Percentiles rank a stretch among this genome's conserved stretches.
Conservation (phyloP, 768 basidiomycete genomes). For the Boletellus emodensis region DNA sequence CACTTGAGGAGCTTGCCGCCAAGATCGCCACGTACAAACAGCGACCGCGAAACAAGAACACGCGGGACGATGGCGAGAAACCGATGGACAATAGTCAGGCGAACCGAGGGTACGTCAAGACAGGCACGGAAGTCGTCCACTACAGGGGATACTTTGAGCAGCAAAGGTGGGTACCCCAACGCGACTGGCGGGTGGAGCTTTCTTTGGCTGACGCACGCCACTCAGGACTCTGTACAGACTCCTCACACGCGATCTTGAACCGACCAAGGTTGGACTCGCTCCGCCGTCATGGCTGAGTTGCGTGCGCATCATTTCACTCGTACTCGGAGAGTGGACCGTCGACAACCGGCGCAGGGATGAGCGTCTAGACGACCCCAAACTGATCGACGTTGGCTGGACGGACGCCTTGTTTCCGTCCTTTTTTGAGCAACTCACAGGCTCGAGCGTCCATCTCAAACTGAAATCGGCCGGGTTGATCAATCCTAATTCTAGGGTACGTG, state of each 20-base stretch:
- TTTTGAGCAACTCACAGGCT: slow-evolving; percentile 12
- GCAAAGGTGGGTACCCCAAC: slow-evolving; percentile 33
- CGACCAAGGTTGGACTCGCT: slow-evolving; percentile 32
- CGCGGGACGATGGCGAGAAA: slow-evolving; percentile 8
- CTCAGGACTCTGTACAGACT: slow-evolving; percentile 33
- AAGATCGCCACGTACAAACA: slow-evolving; percentile 40
- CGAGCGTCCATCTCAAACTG: slow-evolving; percentile 20
- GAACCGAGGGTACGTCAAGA: slow-evolving; percentile 35
- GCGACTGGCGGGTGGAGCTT: not conserved
- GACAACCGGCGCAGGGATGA: slow-evolving; percentile 31
- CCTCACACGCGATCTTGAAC: slow-evolving; percentile 16
- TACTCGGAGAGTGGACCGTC: slow-evolving; percentile 32
- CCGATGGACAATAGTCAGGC: slow-evolving; percentile 39
- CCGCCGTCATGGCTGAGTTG: slow-evolving; percentile 30
- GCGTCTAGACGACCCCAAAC: slow-evolving; percentile 30
- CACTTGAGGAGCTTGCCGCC: slow-evolving; percentile 28
- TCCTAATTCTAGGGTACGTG: slow-evolving; percentile 13
- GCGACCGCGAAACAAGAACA: slow-evolving; percentile 33
- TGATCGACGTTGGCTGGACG: slow-evolving; percentile 42
- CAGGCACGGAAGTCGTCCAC: slow-evolving; percentile 16
- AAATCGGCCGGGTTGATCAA: slow-evolving; percentile 11
- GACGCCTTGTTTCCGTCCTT: slow-evolving; percentile 32
- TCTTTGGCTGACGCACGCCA: not conserved
- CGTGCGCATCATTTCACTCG: slow-evolving; percentile 35
- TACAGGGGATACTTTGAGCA: slow-evolving; percentile 46